A percentile compares a stretch with the other conserved stretches of the same genome.
Conservation (phyloP, 192 early-diverging fungal species). For the Coemansia interrupta region DNA sequence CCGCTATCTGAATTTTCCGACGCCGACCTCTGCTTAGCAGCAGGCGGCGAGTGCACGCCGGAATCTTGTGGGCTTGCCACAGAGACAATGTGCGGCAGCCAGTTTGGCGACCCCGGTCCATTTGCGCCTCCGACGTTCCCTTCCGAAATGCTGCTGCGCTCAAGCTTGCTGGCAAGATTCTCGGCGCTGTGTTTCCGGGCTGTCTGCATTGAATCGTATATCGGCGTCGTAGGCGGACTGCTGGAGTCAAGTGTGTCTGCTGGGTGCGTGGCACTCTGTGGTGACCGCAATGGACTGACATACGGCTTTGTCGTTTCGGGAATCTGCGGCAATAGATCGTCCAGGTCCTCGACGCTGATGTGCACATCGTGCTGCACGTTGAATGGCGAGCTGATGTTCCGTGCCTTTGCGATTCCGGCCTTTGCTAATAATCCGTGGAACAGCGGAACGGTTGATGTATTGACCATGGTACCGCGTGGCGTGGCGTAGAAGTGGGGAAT, state of each 20-base stretch:
- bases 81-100: constrained; percentile 46
- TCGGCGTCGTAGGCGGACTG: constrained; percentile 29
- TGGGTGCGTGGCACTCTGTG: constrained; percentile 1
- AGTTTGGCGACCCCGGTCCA: constrained; percentile 32
- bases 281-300: constrained; percentile 36
- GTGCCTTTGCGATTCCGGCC: constrained; percentile 38
- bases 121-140: not conserved
- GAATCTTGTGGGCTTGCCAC: constrained; percentile 30
- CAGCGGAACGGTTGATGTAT: constrained; percentile 31
- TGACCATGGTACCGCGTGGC: constrained; percentile 30
- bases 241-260: not conserved
- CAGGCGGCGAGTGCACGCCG: not conserved
- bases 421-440: constrained; percentile 47
- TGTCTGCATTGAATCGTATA: constrained; percentile 35
- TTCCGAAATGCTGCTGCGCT: constrained; percentile 14
- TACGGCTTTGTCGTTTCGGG: constrained; percentile 43
- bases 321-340: constrained; percentile 48
- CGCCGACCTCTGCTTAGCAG: constrained; percentile 23
- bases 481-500: not conserved
- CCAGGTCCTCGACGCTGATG: constrained; percentile 53
- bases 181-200: constrained; percentile 30
- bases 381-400: constrained; percentile 51
- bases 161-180: constrained; percentile 18
- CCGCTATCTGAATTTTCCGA: constrained; percentile 21
- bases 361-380: constrained; percentile 54